A percentile compares a stretch with the other conserved stretches of the same genome.
Conservation (phyloP, 78 protist species). For the Monosiga brevicollis region DNA sequence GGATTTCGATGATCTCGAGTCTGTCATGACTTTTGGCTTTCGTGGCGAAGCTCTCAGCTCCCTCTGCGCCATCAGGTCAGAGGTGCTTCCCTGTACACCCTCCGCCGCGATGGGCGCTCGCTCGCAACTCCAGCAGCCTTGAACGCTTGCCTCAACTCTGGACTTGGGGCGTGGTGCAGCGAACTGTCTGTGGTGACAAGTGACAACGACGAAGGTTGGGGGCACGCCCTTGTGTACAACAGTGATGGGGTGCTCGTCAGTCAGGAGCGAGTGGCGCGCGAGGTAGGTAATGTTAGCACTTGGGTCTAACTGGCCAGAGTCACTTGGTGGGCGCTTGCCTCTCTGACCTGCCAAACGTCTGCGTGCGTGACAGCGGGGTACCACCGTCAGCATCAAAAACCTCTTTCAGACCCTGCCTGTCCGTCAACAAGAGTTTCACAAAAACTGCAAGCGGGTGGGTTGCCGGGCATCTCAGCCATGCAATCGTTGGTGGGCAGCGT, state of each 20-base stretch:
- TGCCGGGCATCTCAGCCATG: background rate
- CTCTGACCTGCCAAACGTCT: background rate
- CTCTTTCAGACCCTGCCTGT: conserved; percentile 72
- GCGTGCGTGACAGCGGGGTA: conserved; percentile 41
- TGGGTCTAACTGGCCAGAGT: background rate
- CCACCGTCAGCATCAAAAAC: conserved; percentile 47
- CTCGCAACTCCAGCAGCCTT: too few species aligned
- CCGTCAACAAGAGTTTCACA: conserved; percentile 50
- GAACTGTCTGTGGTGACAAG: conserved; percentile 11
- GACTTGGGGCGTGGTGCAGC: background rate
- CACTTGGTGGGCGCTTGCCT: too few species aligned
- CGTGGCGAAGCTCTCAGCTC: conserved; percentile 91
- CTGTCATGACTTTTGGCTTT: conserved; percentile 73
- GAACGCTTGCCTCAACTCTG: too few species aligned
- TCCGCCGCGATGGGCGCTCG: background rate
- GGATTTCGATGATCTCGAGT: conserved; percentile 53
- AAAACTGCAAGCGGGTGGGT: conserved; percentile 22
- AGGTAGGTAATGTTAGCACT: background rate
- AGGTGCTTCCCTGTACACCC: background rate
- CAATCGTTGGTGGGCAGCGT: background rate
- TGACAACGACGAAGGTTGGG: background rate
- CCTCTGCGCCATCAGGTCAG: conserved; percentile 45
- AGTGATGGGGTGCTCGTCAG: background rate
- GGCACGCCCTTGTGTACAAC: conserved; percentile 5
- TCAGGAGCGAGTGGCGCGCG: background rate